phyloP scores from a whole-genome alignment of 179 eudicot genomes.

The Silene vulgaris region DNA sequence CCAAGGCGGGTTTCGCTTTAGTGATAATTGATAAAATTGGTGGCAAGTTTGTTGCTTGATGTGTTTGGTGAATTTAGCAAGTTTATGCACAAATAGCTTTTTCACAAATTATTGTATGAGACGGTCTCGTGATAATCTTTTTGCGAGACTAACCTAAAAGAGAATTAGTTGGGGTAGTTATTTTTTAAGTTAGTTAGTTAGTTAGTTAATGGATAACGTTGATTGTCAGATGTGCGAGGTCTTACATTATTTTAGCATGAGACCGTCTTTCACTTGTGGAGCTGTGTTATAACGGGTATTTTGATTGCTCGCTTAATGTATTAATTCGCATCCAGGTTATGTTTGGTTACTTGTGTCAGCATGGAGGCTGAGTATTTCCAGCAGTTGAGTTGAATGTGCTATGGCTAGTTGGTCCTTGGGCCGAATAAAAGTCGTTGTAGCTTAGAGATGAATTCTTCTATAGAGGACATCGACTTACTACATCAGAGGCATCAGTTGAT shows the following conservation, averaged over 20 bases:
- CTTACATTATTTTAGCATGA: background rate
- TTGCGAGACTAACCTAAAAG: background rate
- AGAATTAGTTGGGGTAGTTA: background rate
- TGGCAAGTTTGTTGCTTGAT: slow-evolving; percentile 2
- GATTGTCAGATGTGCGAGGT: background rate
- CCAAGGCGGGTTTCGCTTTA: no score
- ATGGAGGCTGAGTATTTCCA: background rate
- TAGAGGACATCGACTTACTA: slow-evolving; percentile 86
- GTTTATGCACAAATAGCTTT: background rate
- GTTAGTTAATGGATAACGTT: background rate
- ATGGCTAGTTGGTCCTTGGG: slow-evolving; percentile 3
- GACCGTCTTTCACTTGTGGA: background rate
- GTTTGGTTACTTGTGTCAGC: slow-evolving; percentile 8
- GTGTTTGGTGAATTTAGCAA: background rate
- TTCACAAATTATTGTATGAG: background rate
- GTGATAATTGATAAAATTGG: background rate
- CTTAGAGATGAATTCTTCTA: slow-evolving; percentile 74
- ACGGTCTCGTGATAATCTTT: background rate
- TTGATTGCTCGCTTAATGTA: background rate
- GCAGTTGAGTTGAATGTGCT: slow-evolving; percentile 15
- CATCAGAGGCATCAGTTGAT: slow-evolving; percentile 94
- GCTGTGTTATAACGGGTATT: background rate
- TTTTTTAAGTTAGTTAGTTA: background rate
- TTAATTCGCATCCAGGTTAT: background rate
- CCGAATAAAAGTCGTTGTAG: slow-evolving; percentile 17